phyloP scores from a whole-genome alignment of 2,329 filamentous ascomycete species.

The Shiraia bambusicola region DNA sequence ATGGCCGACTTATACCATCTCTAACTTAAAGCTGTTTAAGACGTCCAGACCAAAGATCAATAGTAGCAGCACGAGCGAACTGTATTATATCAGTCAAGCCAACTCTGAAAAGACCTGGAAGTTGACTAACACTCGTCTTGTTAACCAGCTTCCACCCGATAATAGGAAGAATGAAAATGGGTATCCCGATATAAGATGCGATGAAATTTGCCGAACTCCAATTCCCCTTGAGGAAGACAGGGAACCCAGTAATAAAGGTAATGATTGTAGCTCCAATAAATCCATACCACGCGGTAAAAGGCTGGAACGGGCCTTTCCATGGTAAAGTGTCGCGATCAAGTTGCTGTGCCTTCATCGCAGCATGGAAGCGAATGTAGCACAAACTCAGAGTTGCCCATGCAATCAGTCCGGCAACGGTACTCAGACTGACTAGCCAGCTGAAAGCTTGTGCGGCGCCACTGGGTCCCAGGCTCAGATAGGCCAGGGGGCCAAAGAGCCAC shows the following conservation, averaged over 20 bases:
- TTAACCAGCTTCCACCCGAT: slow-evolving; percentile 19
- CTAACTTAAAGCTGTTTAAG: slow-evolving; percentile 1
- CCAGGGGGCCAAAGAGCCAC: slow-evolving; percentile 55
- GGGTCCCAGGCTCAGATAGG: slow-evolving; percentile 71
- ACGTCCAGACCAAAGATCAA: slow-evolving; percentile 16
- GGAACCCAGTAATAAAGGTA: slow-evolving; percentile 73
- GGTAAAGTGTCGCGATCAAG: slow-evolving; percentile 60
- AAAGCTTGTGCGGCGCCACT: slow-evolving; percentile 63
- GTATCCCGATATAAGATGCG: slow-evolving; percentile 57
- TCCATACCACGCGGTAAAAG: slow-evolving; percentile 66
- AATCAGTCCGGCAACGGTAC: slow-evolving; percentile 64
- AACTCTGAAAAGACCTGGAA: not conserved
- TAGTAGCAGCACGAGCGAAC: slow-evolving; percentile 16
- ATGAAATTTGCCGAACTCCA: slow-evolving; percentile 54
- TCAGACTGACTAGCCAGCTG: slow-evolving; percentile 68
- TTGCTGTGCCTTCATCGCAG: slow-evolving; percentile 65
- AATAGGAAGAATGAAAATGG: slow-evolving; percentile 25
- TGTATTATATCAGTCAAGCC: slow-evolving; percentile 4
- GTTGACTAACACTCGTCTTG: slow-evolving; percentile 12
- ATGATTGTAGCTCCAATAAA: slow-evolving; percentile 62
- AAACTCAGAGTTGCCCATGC: slow-evolving; percentile 55
- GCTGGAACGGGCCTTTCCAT: slow-evolving; percentile 67
- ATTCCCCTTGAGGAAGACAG: slow-evolving; percentile 66
- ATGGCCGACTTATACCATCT: too few species aligned
- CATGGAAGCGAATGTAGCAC: slow-evolving; percentile 69